phyloP scores from a whole-genome alignment of 1,139 yeast species.

The Zygoascus meyerae region DNA sequence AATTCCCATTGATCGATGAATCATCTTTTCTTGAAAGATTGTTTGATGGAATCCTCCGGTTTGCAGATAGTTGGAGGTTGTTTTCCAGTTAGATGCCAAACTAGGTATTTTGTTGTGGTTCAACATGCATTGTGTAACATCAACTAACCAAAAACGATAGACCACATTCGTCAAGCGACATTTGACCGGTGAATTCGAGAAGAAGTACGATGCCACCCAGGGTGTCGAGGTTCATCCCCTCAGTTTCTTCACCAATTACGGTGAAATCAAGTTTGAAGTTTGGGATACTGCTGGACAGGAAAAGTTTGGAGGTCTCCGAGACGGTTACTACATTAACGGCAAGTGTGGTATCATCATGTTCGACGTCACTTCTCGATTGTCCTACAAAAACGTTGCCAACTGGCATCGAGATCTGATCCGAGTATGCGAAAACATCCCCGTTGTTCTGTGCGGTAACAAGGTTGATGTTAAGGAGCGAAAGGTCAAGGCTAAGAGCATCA shows the following conservation, averaged over 20 bases:
- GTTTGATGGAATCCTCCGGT: background rate
- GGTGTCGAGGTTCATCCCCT: slow-evolving; percentile 99
- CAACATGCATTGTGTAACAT: background rate
- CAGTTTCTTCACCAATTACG: slow-evolving; percentile 96
- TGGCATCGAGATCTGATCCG: slow-evolving; percentile 98
- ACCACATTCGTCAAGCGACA: slow-evolving; percentile 99
- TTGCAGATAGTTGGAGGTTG: background rate
- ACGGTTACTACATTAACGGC: slow-evolving; percentile 98
- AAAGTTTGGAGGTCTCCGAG: slow-evolving; percentile 99
- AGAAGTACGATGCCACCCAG: slow-evolving; percentile 96
- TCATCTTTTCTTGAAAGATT: background rate
- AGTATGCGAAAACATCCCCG: slow-evolving; percentile 99
- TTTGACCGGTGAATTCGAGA: slow-evolving; percentile 98
- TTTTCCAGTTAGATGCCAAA: background rate
- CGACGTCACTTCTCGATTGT: slow-evolving; percentile 98
- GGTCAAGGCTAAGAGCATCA: slow-evolving; percentile 99
- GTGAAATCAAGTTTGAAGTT: slow-evolving; percentile 97
- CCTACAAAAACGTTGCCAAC: slow-evolving; percentile 99
- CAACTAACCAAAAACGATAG: slow-evolving; percentile 28
- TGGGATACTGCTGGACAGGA: slow-evolving; percentile 99
- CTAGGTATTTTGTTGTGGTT: no score
- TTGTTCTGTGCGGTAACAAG: slow-evolving; percentile 98
- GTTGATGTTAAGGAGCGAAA: slow-evolving; percentile 99
- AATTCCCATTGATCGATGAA: background rate
- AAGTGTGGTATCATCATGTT: slow-evolving; percentile 99